Evolutionary conservation across 1,284 basidiomycete genomes (phyloP).

Genomic region (Boletus sp.): DNA sequence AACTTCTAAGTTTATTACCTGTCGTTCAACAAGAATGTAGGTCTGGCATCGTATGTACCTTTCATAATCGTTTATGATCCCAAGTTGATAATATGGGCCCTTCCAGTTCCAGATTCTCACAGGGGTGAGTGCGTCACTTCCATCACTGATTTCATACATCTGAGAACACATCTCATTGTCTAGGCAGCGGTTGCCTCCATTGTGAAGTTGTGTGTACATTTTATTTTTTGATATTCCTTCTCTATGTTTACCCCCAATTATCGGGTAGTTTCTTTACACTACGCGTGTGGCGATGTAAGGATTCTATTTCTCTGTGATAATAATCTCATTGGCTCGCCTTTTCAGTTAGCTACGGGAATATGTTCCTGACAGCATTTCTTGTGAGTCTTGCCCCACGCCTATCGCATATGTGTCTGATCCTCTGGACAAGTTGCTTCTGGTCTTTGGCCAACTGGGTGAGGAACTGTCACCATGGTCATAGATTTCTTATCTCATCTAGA

Average conservation of each 20-base stretch:
- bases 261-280: constrained; percentile 52
- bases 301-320: not conserved
- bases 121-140: constrained; percentile 44
- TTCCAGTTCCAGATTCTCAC: constrained; percentile 53
- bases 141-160: not conserved
- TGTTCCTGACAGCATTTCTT: constrained; percentile 49
- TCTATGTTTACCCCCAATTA: not conserved
- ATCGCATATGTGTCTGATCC: constrained; percentile 1
- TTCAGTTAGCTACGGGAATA: constrained; percentile 59
- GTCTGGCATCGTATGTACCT: constrained; percentile 23
- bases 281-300: constrained; percentile 68
- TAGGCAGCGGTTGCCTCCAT: constrained; percentile 55
- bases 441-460: constrained; percentile 48
- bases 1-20: not conserved
- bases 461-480: constrained; percentile 2
- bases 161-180: constrained; percentile 7
- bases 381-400: constrained; percentile 37
- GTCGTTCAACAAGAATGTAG: constrained; percentile 15
- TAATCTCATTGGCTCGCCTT: constrained; percentile 3
- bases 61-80: not conserved
- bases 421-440: constrained; percentile 40
- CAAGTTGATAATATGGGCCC: not conserved
- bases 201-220: constrained; percentile 53
- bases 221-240: not conserved
- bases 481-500: constrained; percentile 5